Evolutionary conservation across 768 basidiomycete genomes (phyloP), one percentile per base, ranked within the genome.

Genomic region (Rubroboletus pulcherrimus): DNA sequence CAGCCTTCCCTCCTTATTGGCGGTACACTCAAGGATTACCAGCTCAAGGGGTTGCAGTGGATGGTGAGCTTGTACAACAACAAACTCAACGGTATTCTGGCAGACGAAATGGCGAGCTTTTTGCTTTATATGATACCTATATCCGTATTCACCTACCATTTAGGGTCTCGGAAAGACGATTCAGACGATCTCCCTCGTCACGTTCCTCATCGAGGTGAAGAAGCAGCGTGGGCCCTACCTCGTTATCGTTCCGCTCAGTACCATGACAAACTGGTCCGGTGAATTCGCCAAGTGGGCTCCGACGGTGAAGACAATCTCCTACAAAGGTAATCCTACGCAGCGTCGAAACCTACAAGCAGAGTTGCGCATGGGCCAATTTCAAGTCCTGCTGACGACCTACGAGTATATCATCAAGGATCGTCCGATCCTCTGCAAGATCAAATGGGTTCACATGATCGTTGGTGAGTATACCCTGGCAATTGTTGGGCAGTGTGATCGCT

Each of bases 251-350:
- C 94, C 94, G 4, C 79, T 98, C 15, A 95, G 93, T 14, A 98
- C 95, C 7, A 89, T 98, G 84, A 96, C 94, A 51, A 97, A 97
- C 69, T 97, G 94, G 94, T 85, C 90, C 1, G 88, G 93, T 56
- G 94, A 97, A 75, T 97, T 98, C 65, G 87, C 89, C n/a, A 93
- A 93, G 70, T 97, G 95, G 94, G 94, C 94, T 4, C 95, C 95
- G 0, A 71, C 78, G 11, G 86, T 98, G 49, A 84, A 81, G 65
- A 80, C 78, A 49, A 77, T 97, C 41, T 82, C 94, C 33, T 94
- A 96, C 78, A 98, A 97, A 66, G 95, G 95, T 50, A 92, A 93
- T 54, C 95, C 94, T 2, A 71, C 80, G 12, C 89, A 90, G 58
- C 86, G 95, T 53, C 85, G 90, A 44, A 81, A 81, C 37, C 73